Percentiles rank a stretch among this genome's conserved stretches.
These are phyloP conservation scores for Prunus kanzakura DNA, from an alignment of 306 rosid genomes.

Conservation along the genomic window DNA sequence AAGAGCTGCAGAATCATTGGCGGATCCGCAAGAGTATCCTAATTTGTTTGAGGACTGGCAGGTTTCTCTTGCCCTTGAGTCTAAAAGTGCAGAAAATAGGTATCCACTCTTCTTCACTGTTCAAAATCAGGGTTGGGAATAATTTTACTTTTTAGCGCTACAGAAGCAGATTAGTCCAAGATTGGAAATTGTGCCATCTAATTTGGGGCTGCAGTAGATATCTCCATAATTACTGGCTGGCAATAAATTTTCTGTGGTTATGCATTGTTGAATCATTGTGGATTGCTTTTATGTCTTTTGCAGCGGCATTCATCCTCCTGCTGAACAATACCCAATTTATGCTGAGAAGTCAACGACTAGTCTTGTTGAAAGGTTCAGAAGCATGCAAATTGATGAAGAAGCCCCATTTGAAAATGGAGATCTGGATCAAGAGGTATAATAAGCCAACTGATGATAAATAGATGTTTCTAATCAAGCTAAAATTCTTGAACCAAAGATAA, in stretches of 20 bases:
- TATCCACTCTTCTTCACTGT: constrained; percentile 10
- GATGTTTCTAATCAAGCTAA: neutral
- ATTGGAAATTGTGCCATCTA: neutral
- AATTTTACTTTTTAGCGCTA: neutral
- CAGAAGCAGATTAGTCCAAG: neutral
- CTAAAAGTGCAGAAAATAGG: constrained; percentile 68
- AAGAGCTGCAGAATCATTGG: constrained; percentile 94
- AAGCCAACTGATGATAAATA: constrained; percentile 9
- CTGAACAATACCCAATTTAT: constrained; percentile 60
- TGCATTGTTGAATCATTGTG: constrained; percentile 15
- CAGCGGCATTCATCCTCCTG: constrained; percentile 76
- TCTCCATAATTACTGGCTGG: neutral
- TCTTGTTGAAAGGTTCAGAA: constrained; percentile 82
- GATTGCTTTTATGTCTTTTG: constrained; percentile 12
- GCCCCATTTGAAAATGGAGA: constrained; percentile 77
- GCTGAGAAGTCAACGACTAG: constrained; percentile 53
- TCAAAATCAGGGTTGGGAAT: neutral
- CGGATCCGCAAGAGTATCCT: constrained; percentile 98
- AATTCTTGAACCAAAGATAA: neutral
- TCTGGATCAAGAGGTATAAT: constrained; percentile 57
- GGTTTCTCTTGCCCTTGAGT: constrained; percentile 81
- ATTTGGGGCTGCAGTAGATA: neutral
- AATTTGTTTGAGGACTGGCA: constrained; percentile 98
- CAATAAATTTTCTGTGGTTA: neutral
- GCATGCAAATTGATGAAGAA: constrained; percentile 60